phyloP scores from a whole-genome alignment of 2,329 filamentous ascomycete genomes.

The Didymella lethalis region DNA sequence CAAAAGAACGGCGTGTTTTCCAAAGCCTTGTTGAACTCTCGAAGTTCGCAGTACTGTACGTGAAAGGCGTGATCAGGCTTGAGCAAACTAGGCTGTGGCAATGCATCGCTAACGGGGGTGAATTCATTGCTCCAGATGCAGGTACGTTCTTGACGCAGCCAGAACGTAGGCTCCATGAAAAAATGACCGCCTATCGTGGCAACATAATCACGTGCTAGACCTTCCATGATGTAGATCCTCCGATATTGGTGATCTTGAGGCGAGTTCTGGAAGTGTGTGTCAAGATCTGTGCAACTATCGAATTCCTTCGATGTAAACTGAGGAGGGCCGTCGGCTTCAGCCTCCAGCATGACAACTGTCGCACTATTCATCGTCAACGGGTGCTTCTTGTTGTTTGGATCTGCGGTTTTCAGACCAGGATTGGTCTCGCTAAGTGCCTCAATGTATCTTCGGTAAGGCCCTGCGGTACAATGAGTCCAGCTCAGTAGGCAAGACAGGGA shows the following conservation, averaged over 20 bases:
- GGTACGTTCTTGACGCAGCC: slow-evolving; percentile 44
- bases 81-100: slow-evolving; percentile 43
- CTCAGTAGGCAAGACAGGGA: neutral
- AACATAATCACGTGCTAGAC: slow-evolving; percentile 41
- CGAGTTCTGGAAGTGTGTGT: slow-evolving; percentile 25
- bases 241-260: slow-evolving; percentile 4
- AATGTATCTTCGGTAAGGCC: slow-evolving; percentile 42
- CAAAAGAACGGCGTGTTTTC: slow-evolving; percentile 40
- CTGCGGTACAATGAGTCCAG: slow-evolving; percentile 27
- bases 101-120: slow-evolving; percentile 44
- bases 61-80: slow-evolving; percentile 40
- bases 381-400: slow-evolving; percentile 40
- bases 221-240: slow-evolving; percentile 48
- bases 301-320: slow-evolving; percentile 16
- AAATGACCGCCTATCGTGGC: slow-evolving; percentile 42
- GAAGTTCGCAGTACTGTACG: slow-evolving; percentile 46
- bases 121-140: slow-evolving; percentile 49
- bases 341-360: slow-evolving; percentile 38
- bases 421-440: slow-evolving; percentile 39
- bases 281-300: slow-evolving; percentile 14
- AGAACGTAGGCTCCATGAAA: slow-evolving; percentile 47
- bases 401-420: slow-evolving; percentile 40
- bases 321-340: slow-evolving; percentile 18
- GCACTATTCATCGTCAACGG: slow-evolving; percentile 32
- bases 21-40: slow-evolving; percentile 41